These are phyloP conservation scores for Solanum phureja DNA, from an alignment of 257 asterid genomes.

Conservation along the genomic window DNA sequence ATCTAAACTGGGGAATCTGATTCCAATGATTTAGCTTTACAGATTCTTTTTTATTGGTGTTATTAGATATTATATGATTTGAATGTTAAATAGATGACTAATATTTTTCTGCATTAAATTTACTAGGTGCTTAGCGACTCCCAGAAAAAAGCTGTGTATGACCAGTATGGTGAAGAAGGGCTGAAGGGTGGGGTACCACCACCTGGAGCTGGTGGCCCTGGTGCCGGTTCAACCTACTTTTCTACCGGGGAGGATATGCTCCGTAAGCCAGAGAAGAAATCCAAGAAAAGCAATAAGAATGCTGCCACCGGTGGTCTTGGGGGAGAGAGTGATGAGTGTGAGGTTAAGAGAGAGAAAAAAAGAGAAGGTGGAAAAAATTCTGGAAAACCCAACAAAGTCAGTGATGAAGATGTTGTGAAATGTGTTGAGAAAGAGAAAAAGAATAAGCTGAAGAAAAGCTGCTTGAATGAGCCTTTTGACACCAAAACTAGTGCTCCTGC, in stretches of 20 bases:
- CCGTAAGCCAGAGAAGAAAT: not conserved
- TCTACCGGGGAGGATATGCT: slow-evolving; percentile 13
- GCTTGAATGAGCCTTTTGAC: not conserved
- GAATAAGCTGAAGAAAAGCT: not conserved
- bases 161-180: slow-evolving; percentile 43
- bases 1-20: no score
- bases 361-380: not conserved
- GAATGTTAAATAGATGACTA: not conserved
- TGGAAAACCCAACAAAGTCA: not conserved
- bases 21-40: not conserved
- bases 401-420: not conserved
- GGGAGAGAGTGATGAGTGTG: not conserved
- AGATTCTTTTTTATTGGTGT: not conserved
- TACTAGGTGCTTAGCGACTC: slow-evolving; percentile 38
- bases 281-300: not conserved
- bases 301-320: not conserved
- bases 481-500: not conserved
- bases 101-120: not conserved
- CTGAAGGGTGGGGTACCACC: slow-evolving; percentile 32
- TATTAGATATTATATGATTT: not conserved
- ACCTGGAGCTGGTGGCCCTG: slow-evolving; percentile 23
- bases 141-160: slow-evolving; percentile 30
- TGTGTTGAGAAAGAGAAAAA: not conserved
- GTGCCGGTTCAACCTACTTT: slow-evolving; percentile 17
- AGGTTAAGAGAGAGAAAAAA: not conserved